A percentile compares a stretch with the other conserved stretches of the same genome.
Conservation (phyloP, 2,329 filamentous ascomycete genomes). For the Ascochyta clinopodiicola region DNA sequence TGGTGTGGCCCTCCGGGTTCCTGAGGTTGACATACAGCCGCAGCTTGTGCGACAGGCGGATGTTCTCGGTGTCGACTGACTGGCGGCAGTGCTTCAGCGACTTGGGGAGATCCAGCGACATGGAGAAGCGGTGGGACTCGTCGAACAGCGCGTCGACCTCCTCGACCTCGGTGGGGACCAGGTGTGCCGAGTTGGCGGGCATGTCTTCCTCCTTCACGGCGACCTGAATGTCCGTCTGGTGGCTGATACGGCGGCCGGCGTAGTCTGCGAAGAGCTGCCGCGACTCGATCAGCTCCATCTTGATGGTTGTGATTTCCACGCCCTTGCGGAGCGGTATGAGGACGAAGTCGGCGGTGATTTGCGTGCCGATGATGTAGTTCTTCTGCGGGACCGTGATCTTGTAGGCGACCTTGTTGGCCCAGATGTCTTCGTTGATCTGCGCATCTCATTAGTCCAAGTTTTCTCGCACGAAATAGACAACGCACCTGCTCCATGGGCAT, state of each 20-base stretch:
- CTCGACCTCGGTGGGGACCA: slow-evolving; percentile 34
- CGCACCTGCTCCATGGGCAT: slow-evolving; percentile 50
- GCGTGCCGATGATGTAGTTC: slow-evolving; percentile 91
- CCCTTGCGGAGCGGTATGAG: slow-evolving; percentile 90
- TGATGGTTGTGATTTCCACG: slow-evolving; percentile 81
- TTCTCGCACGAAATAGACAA: background rate
- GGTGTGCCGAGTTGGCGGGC: slow-evolving; percentile 41
- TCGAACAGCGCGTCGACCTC: slow-evolving; percentile 51
- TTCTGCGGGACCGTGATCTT: slow-evolving; percentile 92
- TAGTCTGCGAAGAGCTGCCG: slow-evolving; percentile 52
- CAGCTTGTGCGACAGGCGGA: slow-evolving; percentile 92
- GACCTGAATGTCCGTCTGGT: slow-evolving; percentile 42
- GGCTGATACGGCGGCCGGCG: slow-evolving; percentile 45
- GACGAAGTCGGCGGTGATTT: slow-evolving; percentile 81
- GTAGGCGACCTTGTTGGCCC: slow-evolving; percentile 97
- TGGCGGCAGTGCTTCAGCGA: slow-evolving; percentile 84
- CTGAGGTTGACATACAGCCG: slow-evolving; percentile 89
- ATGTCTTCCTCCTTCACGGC: slow-evolving; percentile 43
- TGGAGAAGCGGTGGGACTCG: slow-evolving; percentile 67
- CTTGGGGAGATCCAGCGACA: slow-evolving; percentile 74
- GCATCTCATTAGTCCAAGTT: background rate
- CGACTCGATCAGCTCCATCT: slow-evolving; percentile 77
- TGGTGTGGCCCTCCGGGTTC: slow-evolving; percentile 94
- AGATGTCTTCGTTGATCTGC: slow-evolving; percentile 87
- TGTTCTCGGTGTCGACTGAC: slow-evolving; percentile 84